Base-by-base conservation (phyloP, 306 rosid genomes). In the Rosa lucieae region DNA sequence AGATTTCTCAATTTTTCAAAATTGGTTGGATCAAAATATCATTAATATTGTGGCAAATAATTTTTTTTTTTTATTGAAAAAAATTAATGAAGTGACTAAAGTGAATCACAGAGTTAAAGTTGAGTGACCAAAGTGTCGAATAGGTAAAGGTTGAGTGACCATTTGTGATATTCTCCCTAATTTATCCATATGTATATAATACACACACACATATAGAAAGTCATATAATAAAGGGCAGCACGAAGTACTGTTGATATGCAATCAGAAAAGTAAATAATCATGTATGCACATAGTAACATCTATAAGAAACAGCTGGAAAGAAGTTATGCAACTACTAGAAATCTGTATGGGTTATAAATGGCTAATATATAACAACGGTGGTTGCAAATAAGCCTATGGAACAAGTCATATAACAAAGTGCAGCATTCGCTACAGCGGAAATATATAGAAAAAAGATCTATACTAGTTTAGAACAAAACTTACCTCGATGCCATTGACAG, bases 401-500 rank as follows among this genome's bases (percentile, higher is more conserved):
- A 42, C 18, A 51, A 11, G 70, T 76, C 37, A 76, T 23, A 46
- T 2, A 26, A 44, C 21, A 26, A 14, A 5, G 77, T 6, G 58
- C 52, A 76, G 32, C 44, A 23, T 10, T 61, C 4, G 14, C 2
- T 44, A 43, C 12, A 43, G 43, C 10, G 10, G 46, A 46, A 14
- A 75, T 62, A 35, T 76, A 40, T 9, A 15, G 37, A 15, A 29
- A 9, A 65, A 63, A 56, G 2, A 20, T 81, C 14, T 26, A 80
- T 59, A 23, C 52, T 42, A 52, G 9, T 47, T 10, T 69, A 68
- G 49, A 78, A 78, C 49, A 44, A 29, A 5, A 9, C n/a, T 77
- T 84, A 89, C 99, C 98, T 93, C 87, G 65, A 82, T 74, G 88
- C 90, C 85, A 77, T 93, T 87, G 78, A 95, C 85, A 84, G 98